These are phyloP conservation scores for Hymenoscyphus scutula DNA, from an alignment of 2,329 filamentous ascomycete species.

Conservation along the genomic window DNA sequence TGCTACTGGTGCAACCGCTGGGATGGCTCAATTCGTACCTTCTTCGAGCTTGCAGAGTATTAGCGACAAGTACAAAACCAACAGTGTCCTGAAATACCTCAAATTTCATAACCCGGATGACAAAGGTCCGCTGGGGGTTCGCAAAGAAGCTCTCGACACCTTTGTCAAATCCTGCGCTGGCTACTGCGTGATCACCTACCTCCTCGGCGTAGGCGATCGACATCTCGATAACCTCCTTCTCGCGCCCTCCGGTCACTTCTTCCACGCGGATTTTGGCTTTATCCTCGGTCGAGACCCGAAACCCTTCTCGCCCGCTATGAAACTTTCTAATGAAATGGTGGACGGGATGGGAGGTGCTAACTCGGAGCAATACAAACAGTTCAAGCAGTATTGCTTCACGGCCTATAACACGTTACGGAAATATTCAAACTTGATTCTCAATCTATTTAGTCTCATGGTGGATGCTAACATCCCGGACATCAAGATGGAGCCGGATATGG, in stretches of 20 bases:
- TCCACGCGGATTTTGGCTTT: constrained; percentile 98
- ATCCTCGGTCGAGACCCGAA: constrained; percentile 97
- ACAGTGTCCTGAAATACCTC: constrained; percentile 76
- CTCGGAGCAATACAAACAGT: constrained; percentile 79
- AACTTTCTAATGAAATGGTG: constrained; percentile 96
- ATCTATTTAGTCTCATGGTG: constrained; percentile 94
- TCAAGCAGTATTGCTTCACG: constrained; percentile 95
- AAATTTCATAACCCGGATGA: constrained; percentile 87
- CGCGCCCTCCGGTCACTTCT: constrained; percentile 87
- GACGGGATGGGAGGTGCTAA: constrained; percentile 91
- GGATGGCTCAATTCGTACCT: constrained; percentile 89
- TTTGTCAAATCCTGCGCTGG: constrained; percentile 95
- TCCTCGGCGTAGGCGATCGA: constrained; percentile 91
- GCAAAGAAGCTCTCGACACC: constrained; percentile 89
- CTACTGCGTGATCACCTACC: constrained; percentile 98
- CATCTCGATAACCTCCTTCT: constrained; percentile 95
- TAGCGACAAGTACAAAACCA: constrained; percentile 73
- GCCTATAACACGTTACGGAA: constrained; percentile 91
- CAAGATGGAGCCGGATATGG: constrained; percentile 86
- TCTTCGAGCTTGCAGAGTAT: constrained; percentile 83
- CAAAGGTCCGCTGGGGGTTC: constrained; percentile 75
- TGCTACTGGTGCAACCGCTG: constrained; percentile 84
- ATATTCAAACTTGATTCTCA: constrained; percentile 85
- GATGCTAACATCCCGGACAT: constrained; percentile 98
- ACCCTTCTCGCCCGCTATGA: constrained; percentile 95